Evolutionary conservation across 2,329 filamentous ascomycete genomes (phyloP).

Genomic region (Hortaea sp.): DNA sequence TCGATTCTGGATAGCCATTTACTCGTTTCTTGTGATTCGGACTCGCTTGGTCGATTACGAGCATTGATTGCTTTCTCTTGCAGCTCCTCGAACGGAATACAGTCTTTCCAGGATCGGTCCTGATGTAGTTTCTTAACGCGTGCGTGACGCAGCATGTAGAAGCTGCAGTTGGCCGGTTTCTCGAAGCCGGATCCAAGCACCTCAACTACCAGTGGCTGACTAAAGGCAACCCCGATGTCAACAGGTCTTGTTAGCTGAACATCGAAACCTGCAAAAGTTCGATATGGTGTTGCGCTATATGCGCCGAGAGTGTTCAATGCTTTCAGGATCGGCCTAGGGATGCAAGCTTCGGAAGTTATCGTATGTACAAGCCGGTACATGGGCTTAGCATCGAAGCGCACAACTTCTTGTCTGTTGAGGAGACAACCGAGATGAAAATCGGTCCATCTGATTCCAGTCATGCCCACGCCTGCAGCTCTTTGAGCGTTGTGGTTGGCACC

Average conservation of each 20-base stretch:
- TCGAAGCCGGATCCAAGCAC: conserved; percentile 72
- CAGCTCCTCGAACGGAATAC: conserved; percentile 59
- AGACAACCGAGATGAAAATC: conserved; percentile 73
- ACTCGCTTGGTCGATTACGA: conserved; percentile 37
- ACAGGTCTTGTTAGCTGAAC: conserved; percentile 6
- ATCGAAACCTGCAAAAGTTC: conserved; percentile 15
- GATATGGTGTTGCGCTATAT: conserved; percentile 24
- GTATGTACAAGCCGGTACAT: conserved; percentile 56
- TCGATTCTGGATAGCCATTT: conserved; percentile 55
- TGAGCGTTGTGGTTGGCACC: conserved; percentile 62
- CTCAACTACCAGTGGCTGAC: conserved; percentile 65
- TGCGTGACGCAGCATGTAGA: conserved; percentile 69
- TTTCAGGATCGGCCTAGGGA: conserved; percentile 34
- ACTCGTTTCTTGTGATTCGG: conserved; percentile 51
- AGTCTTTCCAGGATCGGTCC: conserved; percentile 61
- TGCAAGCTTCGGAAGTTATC: conserved; percentile 36
- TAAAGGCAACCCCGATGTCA: conserved; percentile 48
- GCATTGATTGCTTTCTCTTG: conserved; percentile 55
- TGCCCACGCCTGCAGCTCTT: conserved; percentile 46
- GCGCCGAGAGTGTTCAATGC: conserved; percentile 33
- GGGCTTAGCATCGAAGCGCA: conserved; percentile 43
- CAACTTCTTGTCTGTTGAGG: conserved; percentile 53
- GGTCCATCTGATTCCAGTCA: conserved; percentile 53
- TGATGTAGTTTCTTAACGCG: conserved; percentile 65
- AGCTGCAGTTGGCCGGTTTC: conserved; percentile 56